A percentile compares a stretch with the other conserved stretches of the same genome.
Conservation (phyloP, 2,329 filamentous ascomycete species). For the Chrysoporthe cubensis region DNA sequence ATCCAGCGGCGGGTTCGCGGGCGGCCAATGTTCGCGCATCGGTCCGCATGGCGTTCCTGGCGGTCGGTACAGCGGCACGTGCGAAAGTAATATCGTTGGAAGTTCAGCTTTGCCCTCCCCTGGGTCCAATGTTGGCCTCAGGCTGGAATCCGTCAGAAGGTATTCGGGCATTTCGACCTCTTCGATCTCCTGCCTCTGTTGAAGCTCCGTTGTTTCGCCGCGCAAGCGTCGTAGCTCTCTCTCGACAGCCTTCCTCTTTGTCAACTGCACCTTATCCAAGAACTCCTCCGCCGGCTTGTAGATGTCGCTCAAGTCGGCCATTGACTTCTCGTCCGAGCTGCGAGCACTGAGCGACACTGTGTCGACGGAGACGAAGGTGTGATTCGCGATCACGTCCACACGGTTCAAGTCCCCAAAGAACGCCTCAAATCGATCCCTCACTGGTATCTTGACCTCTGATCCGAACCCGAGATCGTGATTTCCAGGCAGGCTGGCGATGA, state of each 20-base stretch:
- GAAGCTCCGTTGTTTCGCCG: constrained; percentile 59
- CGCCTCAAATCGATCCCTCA: constrained; percentile 80
- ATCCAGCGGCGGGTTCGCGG: constrained; percentile 61
- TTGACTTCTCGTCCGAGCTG: constrained; percentile 54
- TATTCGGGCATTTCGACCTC: constrained; percentile 54
- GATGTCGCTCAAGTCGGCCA: constrained; percentile 62
- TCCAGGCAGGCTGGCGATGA: constrained; percentile 85
- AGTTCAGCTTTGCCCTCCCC: constrained; percentile 62
- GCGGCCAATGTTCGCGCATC: constrained; percentile 81
- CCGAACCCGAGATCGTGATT: constrained; percentile 97
- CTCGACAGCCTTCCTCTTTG: constrained; percentile 69
- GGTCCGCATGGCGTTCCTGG: constrained; percentile 87
- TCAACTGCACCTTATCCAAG: constrained; percentile 65
- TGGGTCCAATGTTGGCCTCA: constrained; percentile 45
- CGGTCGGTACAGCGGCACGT: constrained; percentile 85
- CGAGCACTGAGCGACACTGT: constrained; percentile 82
- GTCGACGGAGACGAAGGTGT: constrained; percentile 92
- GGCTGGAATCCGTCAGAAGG: constrained; percentile 47
- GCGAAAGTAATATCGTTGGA: constrained; percentile 86
- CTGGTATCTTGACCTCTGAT: constrained; percentile 76
- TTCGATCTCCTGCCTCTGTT: constrained; percentile 63
- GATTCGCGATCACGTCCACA: constrained; percentile 90
- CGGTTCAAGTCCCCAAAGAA: constrained; percentile 93
- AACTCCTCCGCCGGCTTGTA: constrained; percentile 80
- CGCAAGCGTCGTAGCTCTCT: constrained; percentile 70